Conservation (phyloP, 768 basidiomycete species). For the Infundibulicybe gibba region DNA sequence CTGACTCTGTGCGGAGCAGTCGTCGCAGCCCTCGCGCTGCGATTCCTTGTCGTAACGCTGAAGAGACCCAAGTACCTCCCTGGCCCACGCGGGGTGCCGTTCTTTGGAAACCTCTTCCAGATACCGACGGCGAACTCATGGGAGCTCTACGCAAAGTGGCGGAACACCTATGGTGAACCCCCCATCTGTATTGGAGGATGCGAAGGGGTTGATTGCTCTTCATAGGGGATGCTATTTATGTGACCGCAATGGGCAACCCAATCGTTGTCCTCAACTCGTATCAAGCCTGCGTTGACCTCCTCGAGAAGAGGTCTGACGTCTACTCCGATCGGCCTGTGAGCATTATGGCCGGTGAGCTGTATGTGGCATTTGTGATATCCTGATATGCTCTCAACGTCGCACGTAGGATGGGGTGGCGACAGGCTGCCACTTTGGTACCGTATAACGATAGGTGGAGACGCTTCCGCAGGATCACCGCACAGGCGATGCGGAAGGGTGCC, state of each 20-base stretch:
- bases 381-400: neutral
- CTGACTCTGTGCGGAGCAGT: too few species aligned
- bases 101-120: too few species aligned
- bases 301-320: constrained; percentile 21
- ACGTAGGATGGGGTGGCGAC: constrained; percentile 19
- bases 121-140: too few species aligned
- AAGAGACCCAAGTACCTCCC: too few species aligned
- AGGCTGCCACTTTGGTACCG: constrained; percentile 17
- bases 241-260: constrained; percentile 20
- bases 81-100: too few species aligned
- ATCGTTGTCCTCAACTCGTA: constrained; percentile 22
- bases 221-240: constrained; percentile 19
- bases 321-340: constrained; percentile 21
- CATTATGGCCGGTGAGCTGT: constrained; percentile 13
- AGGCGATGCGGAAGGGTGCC: constrained; percentile 17
- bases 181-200: too few species aligned
- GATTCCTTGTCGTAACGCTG: too few species aligned
- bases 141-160: too few species aligned
- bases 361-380: too few species aligned
- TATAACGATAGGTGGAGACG: constrained; percentile 22
- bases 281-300: constrained; percentile 17
- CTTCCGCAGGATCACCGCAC: constrained; percentile 20
- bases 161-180: too few species aligned
- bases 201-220: neutral
- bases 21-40: too few species aligned